Evolutionary conservation across 2,329 filamentous ascomycete genomes (phyloP).

Genomic region (Monascus ruber): DNA sequence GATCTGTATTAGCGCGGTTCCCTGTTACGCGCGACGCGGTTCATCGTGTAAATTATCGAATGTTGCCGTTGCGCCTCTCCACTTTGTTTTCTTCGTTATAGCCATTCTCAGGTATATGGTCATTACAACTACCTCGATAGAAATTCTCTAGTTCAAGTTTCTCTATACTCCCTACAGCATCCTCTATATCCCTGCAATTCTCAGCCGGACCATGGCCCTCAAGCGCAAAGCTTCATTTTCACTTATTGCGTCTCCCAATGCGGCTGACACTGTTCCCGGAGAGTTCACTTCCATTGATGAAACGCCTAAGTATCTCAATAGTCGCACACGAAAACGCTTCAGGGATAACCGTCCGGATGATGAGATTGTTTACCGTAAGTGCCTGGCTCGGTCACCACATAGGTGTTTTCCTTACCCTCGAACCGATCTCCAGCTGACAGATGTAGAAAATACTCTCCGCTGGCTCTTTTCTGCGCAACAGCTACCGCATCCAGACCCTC

Average conservation of each 20-base stretch:
- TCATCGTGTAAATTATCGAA: too few relatives aligned
- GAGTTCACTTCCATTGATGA: conserved; percentile 20
- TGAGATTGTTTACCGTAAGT: conserved; percentile 42
- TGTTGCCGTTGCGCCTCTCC: too few relatives aligned
- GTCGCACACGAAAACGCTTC: conserved; percentile 48
- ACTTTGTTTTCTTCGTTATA: too few relatives aligned
- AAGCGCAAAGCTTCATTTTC: conserved; percentile 50
- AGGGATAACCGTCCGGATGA: conserved; percentile 49
- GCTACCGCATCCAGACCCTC: conserved; percentile 10
- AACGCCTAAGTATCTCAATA: conserved; percentile 36
- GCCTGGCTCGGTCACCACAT: too few relatives aligned
- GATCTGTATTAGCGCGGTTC: conserved; percentile 1
- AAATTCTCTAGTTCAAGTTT: too few relatives aligned
- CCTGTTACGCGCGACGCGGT: background rate
- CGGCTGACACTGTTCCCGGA: conserved; percentile 11
- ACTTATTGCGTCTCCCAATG: conserved; percentile 29
- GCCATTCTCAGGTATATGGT: too few relatives aligned
- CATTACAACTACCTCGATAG: too few relatives aligned
- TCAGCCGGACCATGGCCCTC: conserved; percentile 35
- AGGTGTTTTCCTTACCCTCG: too few relatives aligned
- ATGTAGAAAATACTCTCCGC: conserved; percentile 29
- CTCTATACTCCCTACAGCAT: background rate
- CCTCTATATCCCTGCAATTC: too few relatives aligned
- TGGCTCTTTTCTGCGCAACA: conserved; percentile 32
- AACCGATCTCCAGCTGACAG: too few relatives aligned